Conservation (phyloP, 768 basidiomycete species). For the Antrodiella citrinella region DNA sequence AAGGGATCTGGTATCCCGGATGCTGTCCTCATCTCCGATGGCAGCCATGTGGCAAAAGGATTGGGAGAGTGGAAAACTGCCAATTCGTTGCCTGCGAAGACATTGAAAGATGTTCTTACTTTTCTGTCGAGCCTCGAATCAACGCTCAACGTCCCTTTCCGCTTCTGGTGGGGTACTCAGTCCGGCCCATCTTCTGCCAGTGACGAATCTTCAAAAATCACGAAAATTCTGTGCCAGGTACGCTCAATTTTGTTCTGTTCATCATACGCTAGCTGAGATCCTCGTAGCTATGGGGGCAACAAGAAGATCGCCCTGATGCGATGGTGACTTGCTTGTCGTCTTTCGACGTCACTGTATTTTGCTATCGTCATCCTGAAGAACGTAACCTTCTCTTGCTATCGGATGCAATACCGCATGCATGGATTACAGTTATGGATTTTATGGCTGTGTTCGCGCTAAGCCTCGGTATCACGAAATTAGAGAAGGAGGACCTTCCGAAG, state of each 20-base stretch:
- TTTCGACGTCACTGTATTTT: background rate
- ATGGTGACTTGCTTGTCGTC: background rate
- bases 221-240: background rate
- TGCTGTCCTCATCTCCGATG: background rate
- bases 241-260: background rate
- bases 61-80: background rate
- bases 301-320: background rate
- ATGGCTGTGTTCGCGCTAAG: background rate
- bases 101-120: background rate
- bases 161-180: background rate
- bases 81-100: background rate
- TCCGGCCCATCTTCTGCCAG: too few relatives aligned
- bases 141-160: background rate
- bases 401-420: background rate
- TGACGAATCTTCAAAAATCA: background rate
- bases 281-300: background rate
- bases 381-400: background rate
- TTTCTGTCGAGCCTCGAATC: background rate
- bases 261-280: background rate
- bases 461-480: background rate
- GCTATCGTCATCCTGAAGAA: background rate
- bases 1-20: background rate
- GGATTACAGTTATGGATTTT: background rate
- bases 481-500: background rate
- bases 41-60: background rate